Percentiles rank a stretch among this genome's conserved stretches.
Conservation (phyloP, 2,329 filamentous ascomycete species). For the Penicillium paneum region DNA sequence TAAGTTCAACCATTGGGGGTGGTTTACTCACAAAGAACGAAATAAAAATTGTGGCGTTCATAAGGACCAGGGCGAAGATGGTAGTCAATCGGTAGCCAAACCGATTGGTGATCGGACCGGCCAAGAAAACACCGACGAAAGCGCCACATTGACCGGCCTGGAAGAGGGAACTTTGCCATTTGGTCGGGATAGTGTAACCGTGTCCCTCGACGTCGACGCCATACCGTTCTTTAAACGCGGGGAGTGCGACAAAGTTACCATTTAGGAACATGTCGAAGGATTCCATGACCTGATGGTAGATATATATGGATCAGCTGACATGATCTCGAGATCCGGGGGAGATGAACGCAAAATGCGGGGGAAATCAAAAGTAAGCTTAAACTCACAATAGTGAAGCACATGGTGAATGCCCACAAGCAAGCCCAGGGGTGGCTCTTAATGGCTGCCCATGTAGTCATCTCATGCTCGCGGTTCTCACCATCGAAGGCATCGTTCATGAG, state of each 20-base stretch:
- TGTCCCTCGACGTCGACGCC: conserved; percentile 29
- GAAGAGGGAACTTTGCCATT: conserved; percentile 57
- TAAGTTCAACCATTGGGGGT: neutral
- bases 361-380: neutral
- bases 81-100: conserved; percentile 61
- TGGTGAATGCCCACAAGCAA: conserved; percentile 49
- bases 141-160: conserved; percentile 57
- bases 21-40: conserved; percentile 53
- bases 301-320: neutral
- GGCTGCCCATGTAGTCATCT: conserved; percentile 41
- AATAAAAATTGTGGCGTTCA: conserved; percentile 60
- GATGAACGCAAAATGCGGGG: neutral
- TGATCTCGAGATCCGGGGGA: neutral
- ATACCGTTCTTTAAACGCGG: conserved; percentile 38
- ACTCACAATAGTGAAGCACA: conserved; percentile 52
- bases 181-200: conserved; percentile 37
- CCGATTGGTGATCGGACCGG: conserved; percentile 58
- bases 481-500: conserved; percentile 44
- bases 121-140: conserved; percentile 58
- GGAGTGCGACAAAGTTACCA: conserved; percentile 47
- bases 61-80: conserved; percentile 52
- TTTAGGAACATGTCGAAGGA: conserved; percentile 51
- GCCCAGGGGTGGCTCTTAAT: conserved; percentile 45
- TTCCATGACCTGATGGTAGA: conserved; percentile 47
- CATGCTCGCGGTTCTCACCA: conserved; percentile 46